These are phyloP conservation scores for Apiospora arundinis DNA, from an alignment of 2,329 filamentous ascomycete species.

Conservation along the genomic window DNA sequence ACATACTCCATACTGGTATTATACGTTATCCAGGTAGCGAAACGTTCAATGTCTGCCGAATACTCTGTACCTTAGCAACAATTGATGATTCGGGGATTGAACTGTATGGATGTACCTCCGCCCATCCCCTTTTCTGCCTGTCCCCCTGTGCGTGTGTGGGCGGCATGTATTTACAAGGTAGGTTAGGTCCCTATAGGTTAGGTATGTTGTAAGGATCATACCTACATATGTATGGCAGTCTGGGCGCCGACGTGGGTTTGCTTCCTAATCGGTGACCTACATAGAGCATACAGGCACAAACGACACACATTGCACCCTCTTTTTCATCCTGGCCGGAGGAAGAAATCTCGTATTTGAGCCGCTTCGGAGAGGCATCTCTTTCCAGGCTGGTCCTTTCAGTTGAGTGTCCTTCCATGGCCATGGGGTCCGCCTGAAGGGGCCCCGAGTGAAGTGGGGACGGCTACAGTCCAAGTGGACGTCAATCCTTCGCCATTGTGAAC, in stretches of 20 bases:
- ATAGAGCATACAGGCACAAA: background rate
- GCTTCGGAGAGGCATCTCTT: conserved; percentile 18
- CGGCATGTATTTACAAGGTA: background rate
- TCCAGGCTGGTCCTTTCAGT: background rate
- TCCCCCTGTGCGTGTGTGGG: background rate
- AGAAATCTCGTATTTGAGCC: conserved; percentile 21
- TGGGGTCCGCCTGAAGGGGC: conserved; percentile 13
- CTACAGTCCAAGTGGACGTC: conserved; percentile 2
- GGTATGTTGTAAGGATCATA: background rate
- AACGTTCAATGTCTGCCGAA: too few species aligned
- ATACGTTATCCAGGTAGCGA: too few species aligned
- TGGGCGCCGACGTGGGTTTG: conserved; percentile 8
- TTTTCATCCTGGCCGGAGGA: conserved; percentile 16
- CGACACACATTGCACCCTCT: conserved; percentile 26
- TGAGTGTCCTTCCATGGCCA: background rate
- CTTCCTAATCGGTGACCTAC: conserved; percentile 11
- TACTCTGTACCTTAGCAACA: too few species aligned
- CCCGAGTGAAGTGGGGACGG: background rate
- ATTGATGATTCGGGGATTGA: too few species aligned
- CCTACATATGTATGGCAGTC: background rate
- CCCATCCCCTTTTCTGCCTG: background rate
- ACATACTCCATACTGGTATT: too few species aligned
- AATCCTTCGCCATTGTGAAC: background rate
- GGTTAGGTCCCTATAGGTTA: background rate
- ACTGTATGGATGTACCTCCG: background rate